Conservation (phyloP, 352 stramenopile species). For the Blastocystis hominis region DNA sequence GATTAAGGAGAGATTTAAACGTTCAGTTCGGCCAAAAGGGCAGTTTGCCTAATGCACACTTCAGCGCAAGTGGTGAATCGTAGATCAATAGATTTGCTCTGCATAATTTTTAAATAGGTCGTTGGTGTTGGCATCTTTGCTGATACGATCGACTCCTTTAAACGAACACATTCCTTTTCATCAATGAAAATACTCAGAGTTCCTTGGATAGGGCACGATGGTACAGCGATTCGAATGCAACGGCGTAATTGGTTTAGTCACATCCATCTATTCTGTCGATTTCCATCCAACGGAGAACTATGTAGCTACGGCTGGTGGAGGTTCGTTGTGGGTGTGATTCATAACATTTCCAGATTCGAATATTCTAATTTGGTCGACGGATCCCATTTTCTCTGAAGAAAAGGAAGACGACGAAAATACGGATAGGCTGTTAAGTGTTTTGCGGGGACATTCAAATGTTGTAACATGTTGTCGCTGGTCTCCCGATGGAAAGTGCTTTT, state of each 20-base stretch:
- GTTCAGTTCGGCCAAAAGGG: conserved; percentile 1
- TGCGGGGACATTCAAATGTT: conserved; percentile 41
- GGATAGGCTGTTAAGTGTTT: conserved; percentile 32
- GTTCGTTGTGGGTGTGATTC: not conserved
- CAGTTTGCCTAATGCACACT: conserved; percentile 58
- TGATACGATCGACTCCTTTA: conserved; percentile 52
- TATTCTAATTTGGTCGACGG: conserved; percentile 23
- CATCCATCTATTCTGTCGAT: conserved; percentile 49
- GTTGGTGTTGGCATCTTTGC: conserved; percentile 57
- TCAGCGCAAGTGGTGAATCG: conserved; percentile 58
- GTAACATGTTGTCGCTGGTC: conserved; percentile 49
- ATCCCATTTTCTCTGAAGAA: conserved; percentile 49
- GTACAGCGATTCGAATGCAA: not conserved
- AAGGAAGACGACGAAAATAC: conserved; percentile 54
- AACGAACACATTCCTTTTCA: conserved; percentile 20
- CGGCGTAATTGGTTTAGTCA: conserved; percentile 3
- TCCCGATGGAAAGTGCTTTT: conserved; percentile 10
- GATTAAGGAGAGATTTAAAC: not conserved
- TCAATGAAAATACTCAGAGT: conserved; percentile 41
- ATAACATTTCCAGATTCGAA: conserved; percentile 16
- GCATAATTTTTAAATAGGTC: conserved; percentile 50
- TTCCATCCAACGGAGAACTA: conserved; percentile 22
- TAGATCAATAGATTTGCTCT: conserved; percentile 58
- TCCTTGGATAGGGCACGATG: conserved; percentile 51
- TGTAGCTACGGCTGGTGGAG: conserved; percentile 48